Evolutionary conservation across 306 rosid genomes (phyloP).

Genomic region (Rubus idaeus): DNA sequence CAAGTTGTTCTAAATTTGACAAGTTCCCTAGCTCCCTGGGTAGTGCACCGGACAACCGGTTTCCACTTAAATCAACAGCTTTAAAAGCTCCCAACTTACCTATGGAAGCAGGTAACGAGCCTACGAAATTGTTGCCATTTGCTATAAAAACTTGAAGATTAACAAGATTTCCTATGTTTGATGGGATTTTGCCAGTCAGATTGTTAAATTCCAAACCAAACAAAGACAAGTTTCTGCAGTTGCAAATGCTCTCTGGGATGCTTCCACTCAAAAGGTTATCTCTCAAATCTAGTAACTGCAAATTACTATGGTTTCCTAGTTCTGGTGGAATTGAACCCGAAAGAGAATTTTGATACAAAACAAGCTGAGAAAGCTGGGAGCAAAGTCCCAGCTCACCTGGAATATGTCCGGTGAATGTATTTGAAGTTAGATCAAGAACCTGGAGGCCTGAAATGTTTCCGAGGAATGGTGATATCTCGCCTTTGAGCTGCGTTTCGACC

Average conservation of each 20-base stretch:
- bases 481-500: slow-evolving; percentile 51
- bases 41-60: slow-evolving; percentile 57
- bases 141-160: slow-evolving; percentile 41
- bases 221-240: slow-evolving; percentile 56
- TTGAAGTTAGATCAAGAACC: slow-evolving; percentile 68
- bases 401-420: slow-evolving; percentile 63
- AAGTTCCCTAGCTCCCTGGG: slow-evolving; percentile 66
- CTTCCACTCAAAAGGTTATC: slow-evolving; percentile 54
- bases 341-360: slow-evolving; percentile 48
- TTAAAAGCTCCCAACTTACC: slow-evolving; percentile 50
- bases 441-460: slow-evolving; percentile 78
- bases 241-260: slow-evolving; percentile 69
- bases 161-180: slow-evolving; percentile 53
- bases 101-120: slow-evolving; percentile 66
- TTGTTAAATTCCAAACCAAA: slow-evolving; percentile 48
- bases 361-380: slow-evolving; percentile 56
- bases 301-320: slow-evolving; percentile 47
- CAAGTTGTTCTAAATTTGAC: slow-evolving; percentile 42
- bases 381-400: slow-evolving; percentile 62
- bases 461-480: slow-evolving; percentile 68
- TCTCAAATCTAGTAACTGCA: slow-evolving; percentile 52
- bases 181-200: slow-evolving; percentile 62
- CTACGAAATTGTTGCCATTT: slow-evolving; percentile 49
- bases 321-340: slow-evolving; percentile 65
- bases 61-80: slow-evolving; percentile 60